These are phyloP conservation scores for Bathelium albidoporum DNA, from an alignment of 495 filamentous ascomycete species.

Conservation along the genomic window DNA sequence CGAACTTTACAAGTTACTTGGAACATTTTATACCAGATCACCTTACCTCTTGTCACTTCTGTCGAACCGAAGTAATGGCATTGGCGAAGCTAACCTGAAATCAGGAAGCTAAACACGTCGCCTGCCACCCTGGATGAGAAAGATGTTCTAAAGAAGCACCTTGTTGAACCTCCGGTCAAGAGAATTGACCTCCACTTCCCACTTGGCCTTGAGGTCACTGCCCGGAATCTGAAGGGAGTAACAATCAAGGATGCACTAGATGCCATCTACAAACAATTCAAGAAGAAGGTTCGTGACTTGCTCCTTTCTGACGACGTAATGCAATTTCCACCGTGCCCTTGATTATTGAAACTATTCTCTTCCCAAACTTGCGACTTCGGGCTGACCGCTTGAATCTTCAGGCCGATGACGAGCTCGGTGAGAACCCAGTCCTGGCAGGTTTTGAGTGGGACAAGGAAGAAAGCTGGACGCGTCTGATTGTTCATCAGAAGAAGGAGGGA, in stretches of 20 bases:
- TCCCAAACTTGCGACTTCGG: background rate
- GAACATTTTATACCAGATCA: background rate
- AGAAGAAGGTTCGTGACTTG: constrained; percentile 62
- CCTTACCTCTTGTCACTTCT: background rate
- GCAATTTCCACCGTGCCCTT: constrained; percentile 1
- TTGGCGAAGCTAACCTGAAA: constrained; percentile 15
- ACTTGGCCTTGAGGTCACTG: constrained; percentile 75
- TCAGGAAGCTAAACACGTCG: constrained; percentile 85
- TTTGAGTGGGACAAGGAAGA: constrained; percentile 95
- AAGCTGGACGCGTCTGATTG: constrained; percentile 59
- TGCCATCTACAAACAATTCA: constrained; percentile 86
- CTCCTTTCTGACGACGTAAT: background rate
- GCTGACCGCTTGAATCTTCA: constrained; percentile 26
- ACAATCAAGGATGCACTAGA: constrained; percentile 92
- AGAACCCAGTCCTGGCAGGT: constrained; percentile 70
- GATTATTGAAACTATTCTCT: background rate
- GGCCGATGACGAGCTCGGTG: constrained; percentile 75
- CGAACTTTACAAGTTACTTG: background rate
- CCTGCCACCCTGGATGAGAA: constrained; percentile 66
- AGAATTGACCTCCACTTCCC: constrained; percentile 88
- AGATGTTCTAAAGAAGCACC: constrained; percentile 66
- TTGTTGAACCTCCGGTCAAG: constrained; percentile 74
- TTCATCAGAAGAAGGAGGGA: constrained; percentile 70
- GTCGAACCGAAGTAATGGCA: background rate
- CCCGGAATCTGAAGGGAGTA: constrained; percentile 81